A percentile compares a stretch with the other conserved stretches of the same genome.
Conservation (phyloP, 768 basidiomycete genomes). For the Termitomyces heimii region DNA sequence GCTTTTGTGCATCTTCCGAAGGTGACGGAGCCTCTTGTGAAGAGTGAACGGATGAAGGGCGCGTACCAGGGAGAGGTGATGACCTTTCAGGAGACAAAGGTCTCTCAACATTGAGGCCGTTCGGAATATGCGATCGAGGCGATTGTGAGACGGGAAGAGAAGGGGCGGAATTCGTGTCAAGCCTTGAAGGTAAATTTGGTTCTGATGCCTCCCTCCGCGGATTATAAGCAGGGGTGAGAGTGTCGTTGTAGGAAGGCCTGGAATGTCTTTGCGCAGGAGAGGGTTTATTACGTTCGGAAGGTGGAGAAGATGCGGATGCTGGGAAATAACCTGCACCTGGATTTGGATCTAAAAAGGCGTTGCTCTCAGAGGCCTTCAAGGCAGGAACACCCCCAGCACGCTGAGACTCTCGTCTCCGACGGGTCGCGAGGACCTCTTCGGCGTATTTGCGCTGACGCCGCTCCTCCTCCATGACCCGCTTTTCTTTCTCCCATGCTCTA, state of each 20-base stretch:
- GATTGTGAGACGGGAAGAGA: slow-evolving; percentile 28
- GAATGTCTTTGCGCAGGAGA: slow-evolving; percentile 31
- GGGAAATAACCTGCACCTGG: slow-evolving; percentile 24
- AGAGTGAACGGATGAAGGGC: slow-evolving; percentile 54
- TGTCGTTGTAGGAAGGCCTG: slow-evolving; percentile 28
- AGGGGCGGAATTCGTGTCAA: slow-evolving; percentile 17
- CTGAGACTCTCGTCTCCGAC: slow-evolving; percentile 52
- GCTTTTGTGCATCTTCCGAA: slow-evolving; percentile 49
- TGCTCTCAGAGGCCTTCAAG: slow-evolving; percentile 19
- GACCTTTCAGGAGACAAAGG: slow-evolving; percentile 23
- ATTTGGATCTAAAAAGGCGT: slow-evolving; percentile 8
- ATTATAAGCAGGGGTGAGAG: slow-evolving; percentile 14
- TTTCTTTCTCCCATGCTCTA: slow-evolving; percentile 40
- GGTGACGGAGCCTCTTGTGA: slow-evolving; percentile 39
- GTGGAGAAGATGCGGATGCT: slow-evolving; percentile 32
- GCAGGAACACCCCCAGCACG: slow-evolving; percentile 39
- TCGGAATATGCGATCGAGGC: slow-evolving; percentile 29
- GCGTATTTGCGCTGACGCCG: slow-evolving; percentile 44
- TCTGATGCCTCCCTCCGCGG: slow-evolving; percentile 45
- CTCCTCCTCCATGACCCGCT: slow-evolving; percentile 46
- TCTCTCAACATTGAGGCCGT: slow-evolving; percentile 32
- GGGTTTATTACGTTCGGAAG: slow-evolving; percentile 37
- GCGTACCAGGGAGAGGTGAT: slow-evolving; percentile 27
- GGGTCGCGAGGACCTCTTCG: slow-evolving; percentile 57
- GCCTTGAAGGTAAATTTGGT: slow-evolving; percentile 27